Evolutionary conservation across 805 yeast species (phyloP), one percentile per base, ranked within the genome.

Genomic region (Candida vartiovaarae): DNA sequence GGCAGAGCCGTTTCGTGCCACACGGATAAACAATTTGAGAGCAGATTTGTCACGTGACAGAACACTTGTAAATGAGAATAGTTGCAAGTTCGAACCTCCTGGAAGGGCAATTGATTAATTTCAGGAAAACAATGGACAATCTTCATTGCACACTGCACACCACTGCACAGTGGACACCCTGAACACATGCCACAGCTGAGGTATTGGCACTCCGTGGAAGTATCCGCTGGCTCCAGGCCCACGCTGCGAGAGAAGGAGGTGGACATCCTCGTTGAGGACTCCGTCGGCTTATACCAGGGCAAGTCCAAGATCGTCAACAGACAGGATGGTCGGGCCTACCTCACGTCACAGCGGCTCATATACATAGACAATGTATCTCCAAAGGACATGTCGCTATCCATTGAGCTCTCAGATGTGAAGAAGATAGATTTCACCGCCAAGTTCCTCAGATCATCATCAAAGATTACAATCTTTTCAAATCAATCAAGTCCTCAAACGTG

Each of bases 261-360:
- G 32, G 80, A 77, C 49, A 60, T 80, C 3, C 56, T 69, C 2
- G 76, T 81, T 2, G 78, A 72, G 45, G 71, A 69, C 41, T 63
- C 68, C 23, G 74, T 86, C 1, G 96, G 96, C 0, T 61, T 90
- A 3, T 90, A 90, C 57, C 90, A 84, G 53, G 95, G 88, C 24
- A 78, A 78, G 45, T 66, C 67, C 46, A 86, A 85, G 64, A 73
- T 86, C 25, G 41, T 65, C 2, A 67, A 75, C 29, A 75, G 80
- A 49, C 95, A 86, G 57, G 64, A 73, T 45, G 98, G 98, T 1
- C 68, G 95, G 29, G 56, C 84, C 0, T 89, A 89, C 60, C 64
- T 91, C 29, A 90, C 98, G 0, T 76, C 80, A 33, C 72, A 72
- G 43, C 64, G 97, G 38, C 60, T 91, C 2, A 79, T 89, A 9